Conservation (phyloP, 768 basidiomycete genomes). For the Artomyces pyxidatus region DNA sequence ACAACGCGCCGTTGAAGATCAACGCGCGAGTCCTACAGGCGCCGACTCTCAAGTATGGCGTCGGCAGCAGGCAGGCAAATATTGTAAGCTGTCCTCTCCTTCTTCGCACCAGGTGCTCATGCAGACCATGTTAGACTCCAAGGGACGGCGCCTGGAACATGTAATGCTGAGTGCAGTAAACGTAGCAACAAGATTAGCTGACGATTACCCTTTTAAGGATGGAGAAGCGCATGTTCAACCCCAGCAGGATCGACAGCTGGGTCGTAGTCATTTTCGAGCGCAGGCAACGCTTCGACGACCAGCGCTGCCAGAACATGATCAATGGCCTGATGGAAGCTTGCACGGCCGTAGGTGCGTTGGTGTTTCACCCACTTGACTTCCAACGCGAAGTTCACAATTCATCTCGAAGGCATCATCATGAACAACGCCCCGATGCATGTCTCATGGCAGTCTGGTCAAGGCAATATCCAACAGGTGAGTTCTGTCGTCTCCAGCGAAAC, state of each 20-base stretch:
- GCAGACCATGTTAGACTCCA: slow-evolving; percentile 35
- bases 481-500: not conserved
- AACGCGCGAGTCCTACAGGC: slow-evolving; percentile 56
- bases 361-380: not conserved
- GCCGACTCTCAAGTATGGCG: slow-evolving; percentile 61
- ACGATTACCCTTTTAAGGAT: slow-evolving; percentile 35
- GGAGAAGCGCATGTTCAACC: slow-evolving; percentile 60
- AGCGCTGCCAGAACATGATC: slow-evolving; percentile 47
- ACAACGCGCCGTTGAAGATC: slow-evolving; percentile 43
- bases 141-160: slow-evolving; percentile 75
- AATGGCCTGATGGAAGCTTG: slow-evolving; percentile 41
- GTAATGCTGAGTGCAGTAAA: slow-evolving; percentile 27
- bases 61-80: slow-evolving; percentile 42
- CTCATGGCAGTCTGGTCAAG: slow-evolving; percentile 52
- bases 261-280: slow-evolving; percentile 61
- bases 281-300: slow-evolving; percentile 42
- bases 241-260: slow-evolving; percentile 49
- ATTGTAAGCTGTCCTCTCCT: slow-evolving; percentile 36
- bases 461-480: slow-evolving; percentile 28
- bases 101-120: not conserved
- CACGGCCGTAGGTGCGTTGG: slow-evolving; percentile 49
- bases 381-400: not conserved
- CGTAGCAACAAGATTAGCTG: not conserved
- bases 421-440: slow-evolving; percentile 36
- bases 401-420: slow-evolving; percentile 49